Percentiles rank a stretch among this genome's conserved stretches.
These are phyloP conservation scores for Chenopodium suecicum DNA, from an alignment of 148 eudicot genomes.

Conservation along the genomic window DNA sequence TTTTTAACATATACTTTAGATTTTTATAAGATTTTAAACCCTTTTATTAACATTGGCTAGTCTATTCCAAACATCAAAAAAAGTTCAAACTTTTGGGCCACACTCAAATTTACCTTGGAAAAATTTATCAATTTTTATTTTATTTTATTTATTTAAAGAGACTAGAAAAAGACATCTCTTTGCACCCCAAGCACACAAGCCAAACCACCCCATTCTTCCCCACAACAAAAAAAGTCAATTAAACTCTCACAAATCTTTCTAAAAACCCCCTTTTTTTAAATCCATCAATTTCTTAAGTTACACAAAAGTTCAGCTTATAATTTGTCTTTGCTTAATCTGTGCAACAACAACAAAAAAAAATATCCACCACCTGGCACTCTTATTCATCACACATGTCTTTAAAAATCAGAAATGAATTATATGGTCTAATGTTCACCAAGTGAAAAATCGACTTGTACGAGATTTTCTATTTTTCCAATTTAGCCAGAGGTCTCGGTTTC, in stretches of 20 bases:
- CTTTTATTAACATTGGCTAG: constrained; percentile 1
- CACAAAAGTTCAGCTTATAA: constrained; percentile 16
- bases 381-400: constrained; percentile 11
- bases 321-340: constrained; percentile 9
- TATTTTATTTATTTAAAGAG: not conserved
- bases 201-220: not conserved
- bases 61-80: constrained; percentile 17
- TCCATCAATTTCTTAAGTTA: not conserved
- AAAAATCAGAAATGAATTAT: not conserved
- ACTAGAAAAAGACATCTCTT: constrained; percentile 29
- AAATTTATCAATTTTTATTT: not conserved
- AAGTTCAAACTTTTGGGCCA: constrained; percentile 19
- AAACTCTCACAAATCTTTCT: constrained; percentile 6
- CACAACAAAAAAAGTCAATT: not conserved
- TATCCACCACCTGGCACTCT: constrained; percentile 7
- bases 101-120: constrained; percentile 1
- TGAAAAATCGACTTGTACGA: not conserved
- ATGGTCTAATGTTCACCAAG: not conserved
- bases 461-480: too few relatives aligned
- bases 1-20: constrained; percentile 10
- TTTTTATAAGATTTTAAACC: not conserved
- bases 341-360: not conserved
- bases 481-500: not conserved
- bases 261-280: not conserved
- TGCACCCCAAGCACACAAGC: constrained; percentile 30